Percentiles rank a stretch among this genome's conserved stretches.
These are phyloP conservation scores for Paramyrothecium sp. DNA, from an alignment of 2,329 filamentous ascomycete species.

Conservation along the genomic window DNA sequence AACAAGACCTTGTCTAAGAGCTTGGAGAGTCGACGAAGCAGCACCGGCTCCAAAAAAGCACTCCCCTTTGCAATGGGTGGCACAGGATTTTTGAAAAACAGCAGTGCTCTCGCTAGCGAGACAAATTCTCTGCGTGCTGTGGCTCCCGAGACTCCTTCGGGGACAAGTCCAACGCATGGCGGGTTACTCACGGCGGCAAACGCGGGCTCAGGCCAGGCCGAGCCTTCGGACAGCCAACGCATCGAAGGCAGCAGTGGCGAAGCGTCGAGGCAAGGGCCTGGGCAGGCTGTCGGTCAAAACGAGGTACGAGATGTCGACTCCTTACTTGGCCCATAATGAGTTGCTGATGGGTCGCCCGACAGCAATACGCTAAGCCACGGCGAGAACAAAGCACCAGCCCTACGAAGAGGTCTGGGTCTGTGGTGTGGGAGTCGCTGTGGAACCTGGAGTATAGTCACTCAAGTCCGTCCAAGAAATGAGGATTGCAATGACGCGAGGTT, in stretches of 20 bases:
- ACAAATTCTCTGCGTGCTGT: conserved; percentile 56
- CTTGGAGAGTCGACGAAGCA: conserved; percentile 87
- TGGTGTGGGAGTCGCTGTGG: conserved; percentile 64
- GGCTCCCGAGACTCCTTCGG: conserved; percentile 38
- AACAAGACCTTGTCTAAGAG: conserved; percentile 82
- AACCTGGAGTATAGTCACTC: conserved; percentile 58
- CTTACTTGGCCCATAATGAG: conserved; percentile 43
- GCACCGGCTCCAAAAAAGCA: conserved; percentile 79
- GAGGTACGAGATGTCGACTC: conserved; percentile 57
- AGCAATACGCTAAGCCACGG: conserved; percentile 26
- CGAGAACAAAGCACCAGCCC: conserved; percentile 38
- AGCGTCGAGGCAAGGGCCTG: conserved; percentile 12
- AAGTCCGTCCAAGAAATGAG: conserved; percentile 30
- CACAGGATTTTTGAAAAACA: conserved; percentile 45
- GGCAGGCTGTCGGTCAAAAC: conserved; percentile 21
- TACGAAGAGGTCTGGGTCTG: conserved; percentile 49
- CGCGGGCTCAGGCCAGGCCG: conserved; percentile 13
- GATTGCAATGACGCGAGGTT: conserved; percentile 4
- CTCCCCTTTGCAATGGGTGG: conserved; percentile 49
- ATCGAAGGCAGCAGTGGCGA: neutral
- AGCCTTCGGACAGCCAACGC: conserved; percentile 6
- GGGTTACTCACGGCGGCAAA: conserved; percentile 20
- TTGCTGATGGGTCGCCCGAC: conserved; percentile 27
- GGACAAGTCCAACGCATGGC: conserved; percentile 38
- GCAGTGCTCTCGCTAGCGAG: conserved; percentile 52